Percentiles rank a stretch among this genome's conserved stretches.
Conservation (phyloP, 31 red algal genomes). For the Asparagopsis taxiformis region DNA sequence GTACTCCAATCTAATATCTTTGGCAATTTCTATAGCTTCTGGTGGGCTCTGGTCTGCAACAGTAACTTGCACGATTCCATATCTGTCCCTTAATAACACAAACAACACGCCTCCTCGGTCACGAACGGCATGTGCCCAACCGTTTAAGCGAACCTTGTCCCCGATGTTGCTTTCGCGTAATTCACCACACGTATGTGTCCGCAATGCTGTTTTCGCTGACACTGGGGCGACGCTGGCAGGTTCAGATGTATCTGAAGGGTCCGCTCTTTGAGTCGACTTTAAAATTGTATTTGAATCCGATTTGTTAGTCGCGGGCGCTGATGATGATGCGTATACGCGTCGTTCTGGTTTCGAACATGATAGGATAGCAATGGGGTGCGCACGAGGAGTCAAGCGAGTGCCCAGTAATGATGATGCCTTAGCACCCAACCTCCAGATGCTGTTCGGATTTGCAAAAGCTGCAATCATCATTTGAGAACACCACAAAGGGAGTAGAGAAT, state of each 20-base stretch:
- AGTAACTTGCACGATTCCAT: slow-evolving; percentile 95
- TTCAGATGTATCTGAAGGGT: slow-evolving; percentile 9
- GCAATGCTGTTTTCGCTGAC: slow-evolving; percentile 33
- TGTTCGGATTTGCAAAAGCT: not conserved
- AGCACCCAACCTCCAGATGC: not conserved
- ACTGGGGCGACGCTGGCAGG: not conserved
- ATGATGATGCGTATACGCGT: not conserved
- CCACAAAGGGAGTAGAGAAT: too few relatives aligned
- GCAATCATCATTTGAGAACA: too few relatives aligned
- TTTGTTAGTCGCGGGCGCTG: not conserved
- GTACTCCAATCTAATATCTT: slow-evolving; percentile 88
- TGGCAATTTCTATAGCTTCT: slow-evolving; percentile 56
- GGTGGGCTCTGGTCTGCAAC: slow-evolving; percentile 51
- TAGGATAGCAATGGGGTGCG: not conserved
- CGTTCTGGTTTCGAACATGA: not conserved
- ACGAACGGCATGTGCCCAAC: slow-evolving; percentile 96
- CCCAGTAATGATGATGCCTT: not conserved
- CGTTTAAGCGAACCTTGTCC: slow-evolving; percentile 59
- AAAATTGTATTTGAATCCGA: not conserved
- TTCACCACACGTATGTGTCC: slow-evolving; percentile 87
- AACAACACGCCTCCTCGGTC: slow-evolving; percentile 94
- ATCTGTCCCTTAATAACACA: slow-evolving; percentile 86
- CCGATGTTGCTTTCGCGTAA: slow-evolving; percentile 63
- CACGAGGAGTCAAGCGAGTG: not conserved
- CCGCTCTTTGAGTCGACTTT: not conserved